These are phyloP conservation scores for Umbelopsis isabellina DNA, from an alignment of 192 early-diverging fungal species.

Conservation along the genomic window DNA sequence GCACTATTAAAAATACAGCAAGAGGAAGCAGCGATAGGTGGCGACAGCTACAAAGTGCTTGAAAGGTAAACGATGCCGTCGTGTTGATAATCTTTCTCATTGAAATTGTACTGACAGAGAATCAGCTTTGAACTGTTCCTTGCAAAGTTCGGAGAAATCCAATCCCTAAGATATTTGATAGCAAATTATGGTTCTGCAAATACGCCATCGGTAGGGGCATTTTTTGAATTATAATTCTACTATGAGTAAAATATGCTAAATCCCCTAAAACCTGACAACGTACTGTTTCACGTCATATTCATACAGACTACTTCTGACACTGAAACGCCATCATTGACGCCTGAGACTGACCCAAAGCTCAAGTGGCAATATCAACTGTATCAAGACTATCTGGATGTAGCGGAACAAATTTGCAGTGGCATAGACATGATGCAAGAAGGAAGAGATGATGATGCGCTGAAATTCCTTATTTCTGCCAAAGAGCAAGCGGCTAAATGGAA, in stretches of 20 bases:
- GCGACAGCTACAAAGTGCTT: conserved; percentile 11
- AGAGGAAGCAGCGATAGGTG: not conserved
- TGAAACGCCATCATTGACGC: not conserved
- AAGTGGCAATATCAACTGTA: conserved; percentile 13
- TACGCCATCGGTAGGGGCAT: not conserved
- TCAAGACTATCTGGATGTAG: not conserved
- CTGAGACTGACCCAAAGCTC: not conserved
- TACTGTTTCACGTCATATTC: too few relatives aligned
- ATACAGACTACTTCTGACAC: not conserved
- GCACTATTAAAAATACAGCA: conserved; percentile 16
- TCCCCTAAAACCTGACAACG: too few relatives aligned
- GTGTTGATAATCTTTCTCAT: not conserved
- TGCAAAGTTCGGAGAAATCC: conserved; percentile 24
- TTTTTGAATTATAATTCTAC: too few relatives aligned
- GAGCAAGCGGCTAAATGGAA: conserved; percentile 32
- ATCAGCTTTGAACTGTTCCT: conserved; percentile 21
- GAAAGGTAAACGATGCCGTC: conserved; percentile 3
- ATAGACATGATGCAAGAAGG: conserved; percentile 17
- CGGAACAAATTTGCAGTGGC: conserved; percentile 8
- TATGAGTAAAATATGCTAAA: too few relatives aligned
- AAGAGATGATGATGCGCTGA: conserved; percentile 15
- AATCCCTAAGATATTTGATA: conserved; percentile 14
- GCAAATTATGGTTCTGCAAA: not conserved
- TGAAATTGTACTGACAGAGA: not conserved
- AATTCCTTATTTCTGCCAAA: conserved; percentile 25